A percentile compares a stretch with the other conserved stretches of the same genome.
Evolutionary conservation across 2,329 filamentous ascomycete species (phyloP).

Genomic region (Lachnellula arida): DNA sequence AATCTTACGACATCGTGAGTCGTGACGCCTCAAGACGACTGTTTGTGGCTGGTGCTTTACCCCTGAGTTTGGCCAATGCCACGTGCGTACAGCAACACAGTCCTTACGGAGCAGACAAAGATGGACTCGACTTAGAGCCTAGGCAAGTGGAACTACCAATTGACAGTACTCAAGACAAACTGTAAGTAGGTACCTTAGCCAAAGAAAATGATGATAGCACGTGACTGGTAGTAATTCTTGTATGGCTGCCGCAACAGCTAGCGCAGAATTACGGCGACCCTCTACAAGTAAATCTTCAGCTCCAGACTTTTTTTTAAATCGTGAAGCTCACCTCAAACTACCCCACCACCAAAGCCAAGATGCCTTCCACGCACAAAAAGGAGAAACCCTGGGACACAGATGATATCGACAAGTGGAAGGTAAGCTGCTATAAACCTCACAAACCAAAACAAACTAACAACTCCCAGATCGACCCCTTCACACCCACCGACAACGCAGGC

Average conservation of each 20-base stretch:
- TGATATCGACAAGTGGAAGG: slow-evolving; percentile 96
- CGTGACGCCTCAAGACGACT: background rate
- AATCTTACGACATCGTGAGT: too few relatives aligned
- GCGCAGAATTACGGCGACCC: background rate
- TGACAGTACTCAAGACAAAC: too few relatives aligned
- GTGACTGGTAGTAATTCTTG: too few relatives aligned
- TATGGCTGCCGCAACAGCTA: too few relatives aligned
- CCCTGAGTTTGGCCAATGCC: background rate
- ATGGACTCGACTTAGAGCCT: background rate
- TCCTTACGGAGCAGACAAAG: background rate
- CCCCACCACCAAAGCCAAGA: slow-evolving; percentile 34
- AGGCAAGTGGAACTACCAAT: background rate
- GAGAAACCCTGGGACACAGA: slow-evolving; percentile 96
- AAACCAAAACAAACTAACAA: slow-evolving; percentile 1
- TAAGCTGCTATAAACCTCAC: slow-evolving; percentile 27
- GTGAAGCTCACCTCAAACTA: slow-evolving; percentile 1
- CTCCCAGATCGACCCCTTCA: slow-evolving; percentile 71
- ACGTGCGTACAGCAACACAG: background rate
- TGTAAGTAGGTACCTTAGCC: too few relatives aligned
- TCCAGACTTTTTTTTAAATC: slow-evolving; percentile 12
- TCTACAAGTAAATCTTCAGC: slow-evolving; percentile 5
- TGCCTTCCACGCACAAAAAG: slow-evolving; percentile 86
- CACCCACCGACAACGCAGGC: slow-evolving; percentile 74
- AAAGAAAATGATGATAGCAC: too few relatives aligned
- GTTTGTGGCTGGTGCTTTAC: background rate